These are phyloP conservation scores for Mycena kentingensis DNA, from an alignment of 768 basidiomycete genomes.

Conservation along the genomic window DNA sequence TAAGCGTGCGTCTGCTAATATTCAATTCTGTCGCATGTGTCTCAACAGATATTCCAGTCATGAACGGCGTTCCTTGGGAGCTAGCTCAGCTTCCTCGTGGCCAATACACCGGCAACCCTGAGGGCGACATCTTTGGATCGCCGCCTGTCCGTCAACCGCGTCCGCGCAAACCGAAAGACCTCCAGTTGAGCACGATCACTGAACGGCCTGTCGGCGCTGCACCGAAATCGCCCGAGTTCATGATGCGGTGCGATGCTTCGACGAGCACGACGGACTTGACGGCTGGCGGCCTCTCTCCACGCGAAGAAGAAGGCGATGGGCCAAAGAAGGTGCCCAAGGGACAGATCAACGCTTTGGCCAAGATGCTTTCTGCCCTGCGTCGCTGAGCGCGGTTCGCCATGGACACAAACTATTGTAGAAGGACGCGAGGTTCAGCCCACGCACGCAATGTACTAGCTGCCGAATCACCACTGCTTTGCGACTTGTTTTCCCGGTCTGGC, in stretches of 20 bases:
- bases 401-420: slow-evolving; percentile 27
- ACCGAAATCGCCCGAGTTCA: slow-evolving; percentile 47
- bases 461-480: slow-evolving; percentile 24
- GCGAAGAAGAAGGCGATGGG: slow-evolving; percentile 49
- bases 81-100: slow-evolving; percentile 69
- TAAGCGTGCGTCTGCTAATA: slow-evolving; percentile 58
- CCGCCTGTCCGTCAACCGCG: slow-evolving; percentile 65
- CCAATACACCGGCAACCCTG: slow-evolving; percentile 55
- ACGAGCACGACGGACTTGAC: slow-evolving; percentile 74
- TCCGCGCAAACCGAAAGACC: slow-evolving; percentile 67
- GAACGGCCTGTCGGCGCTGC: slow-evolving; percentile 56
- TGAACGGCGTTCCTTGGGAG: slow-evolving; percentile 79
- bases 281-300: slow-evolving; percentile 32
- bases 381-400: slow-evolving; percentile 44
- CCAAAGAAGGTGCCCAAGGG: slow-evolving; percentile 84
- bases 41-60: slow-evolving; percentile 45
- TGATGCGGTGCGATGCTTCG: slow-evolving; percentile 59
- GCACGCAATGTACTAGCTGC: slow-evolving; percentile 50
- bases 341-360: slow-evolving; percentile 87
- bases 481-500: slow-evolving; percentile 21
- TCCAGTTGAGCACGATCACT: slow-evolving; percentile 71
- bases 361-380: slow-evolving; percentile 85
- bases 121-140: slow-evolving; percentile 63
- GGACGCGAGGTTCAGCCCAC: slow-evolving; percentile 27
- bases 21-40: slow-evolving; percentile 10